Evolutionary conservation across 2,329 filamentous ascomycete species (phyloP).

Genomic region (Venturia asperata): DNA sequence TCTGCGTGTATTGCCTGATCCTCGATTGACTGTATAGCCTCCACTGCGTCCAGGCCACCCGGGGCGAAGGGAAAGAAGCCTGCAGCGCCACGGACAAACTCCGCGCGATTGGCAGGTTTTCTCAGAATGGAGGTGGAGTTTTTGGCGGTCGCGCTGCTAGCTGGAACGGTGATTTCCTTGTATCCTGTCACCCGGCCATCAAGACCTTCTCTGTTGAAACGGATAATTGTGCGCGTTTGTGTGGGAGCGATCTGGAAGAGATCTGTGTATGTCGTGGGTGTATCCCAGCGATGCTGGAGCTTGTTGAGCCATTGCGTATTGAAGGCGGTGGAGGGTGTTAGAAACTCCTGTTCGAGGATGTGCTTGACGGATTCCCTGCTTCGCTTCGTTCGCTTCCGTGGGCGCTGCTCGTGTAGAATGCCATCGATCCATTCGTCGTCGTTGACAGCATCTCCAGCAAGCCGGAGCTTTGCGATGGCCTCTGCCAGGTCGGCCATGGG

Average conservation of each 20-base stretch:
- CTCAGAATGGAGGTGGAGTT: slow-evolving; percentile 85
- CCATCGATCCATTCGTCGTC: slow-evolving; percentile 46
- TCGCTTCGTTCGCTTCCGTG: slow-evolving; percentile 48
- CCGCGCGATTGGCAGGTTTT: slow-evolving; percentile 77
- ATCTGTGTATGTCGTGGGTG: slow-evolving; percentile 69
- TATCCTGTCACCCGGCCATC: slow-evolving; percentile 92
- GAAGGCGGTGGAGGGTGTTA: slow-evolving; percentile 73
- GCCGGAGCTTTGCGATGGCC: slow-evolving; percentile 7
- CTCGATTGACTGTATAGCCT: slow-evolving; percentile 77
- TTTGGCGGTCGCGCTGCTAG: slow-evolving; percentile 83
- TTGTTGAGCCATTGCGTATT: slow-evolving; percentile 79
- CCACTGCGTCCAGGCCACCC: slow-evolving; percentile 78
- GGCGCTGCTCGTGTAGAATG: slow-evolving; percentile 48
- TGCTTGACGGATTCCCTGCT: slow-evolving; percentile 56
- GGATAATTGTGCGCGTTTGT: slow-evolving; percentile 88
- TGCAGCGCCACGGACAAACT: slow-evolving; percentile 87
- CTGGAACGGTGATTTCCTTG: slow-evolving; percentile 85
- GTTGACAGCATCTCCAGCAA: not conserved
- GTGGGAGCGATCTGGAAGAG: slow-evolving; percentile 83
- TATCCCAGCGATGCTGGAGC: slow-evolving; percentile 85
- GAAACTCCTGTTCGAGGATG: slow-evolving; percentile 66
- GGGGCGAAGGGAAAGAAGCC: slow-evolving; percentile 94
- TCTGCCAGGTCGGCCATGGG: slow-evolving; percentile 10
- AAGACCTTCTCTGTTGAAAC: slow-evolving; percentile 83
- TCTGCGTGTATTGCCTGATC: slow-evolving; percentile 59